These are phyloP conservation scores for Mycosarcoma mackinlayi DNA, from an alignment of 1,284 basidiomycete genomes.

Conservation along the genomic window DNA sequence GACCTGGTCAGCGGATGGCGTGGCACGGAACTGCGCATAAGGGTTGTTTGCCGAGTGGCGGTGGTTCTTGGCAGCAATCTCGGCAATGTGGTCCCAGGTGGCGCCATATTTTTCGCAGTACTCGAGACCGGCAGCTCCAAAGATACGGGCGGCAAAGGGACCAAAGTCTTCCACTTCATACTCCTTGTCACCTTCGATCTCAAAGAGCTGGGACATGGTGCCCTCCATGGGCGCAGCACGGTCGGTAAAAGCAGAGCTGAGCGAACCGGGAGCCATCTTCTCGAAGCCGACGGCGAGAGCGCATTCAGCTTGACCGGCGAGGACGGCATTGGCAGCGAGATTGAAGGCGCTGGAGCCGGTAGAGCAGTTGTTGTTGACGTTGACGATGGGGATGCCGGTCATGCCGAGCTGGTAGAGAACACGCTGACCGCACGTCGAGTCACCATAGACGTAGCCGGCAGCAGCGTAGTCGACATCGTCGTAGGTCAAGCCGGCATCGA, in stretches of 20 bases:
- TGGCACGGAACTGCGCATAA: constrained; percentile 79
- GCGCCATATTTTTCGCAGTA: constrained; percentile 82
- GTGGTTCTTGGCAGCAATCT: constrained; percentile 83
- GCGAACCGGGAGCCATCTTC: constrained; percentile 75
- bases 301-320: constrained; percentile 79
- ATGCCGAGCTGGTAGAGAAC: constrained; percentile 86
- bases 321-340: constrained; percentile 67
- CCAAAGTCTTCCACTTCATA: constrained; percentile 75
- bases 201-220: constrained; percentile 71
- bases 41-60: constrained; percentile 83
- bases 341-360: constrained; percentile 64
- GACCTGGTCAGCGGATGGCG: constrained; percentile 48
- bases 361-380: constrained; percentile 77
- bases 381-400: constrained; percentile 85
- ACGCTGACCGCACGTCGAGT: constrained; percentile 78
- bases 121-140: constrained; percentile 81
- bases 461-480: constrained; percentile 80
- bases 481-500: constrained; percentile 87
- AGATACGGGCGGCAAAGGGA: constrained; percentile 79
- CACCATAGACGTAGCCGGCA: constrained; percentile 75
- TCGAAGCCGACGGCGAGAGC: constrained; percentile 86
- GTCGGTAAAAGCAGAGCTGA: constrained; percentile 79
- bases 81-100: constrained; percentile 77
- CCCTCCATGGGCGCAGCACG: constrained; percentile 74
- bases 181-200: constrained; percentile 73